These are phyloP conservation scores for Oehlia diaphana DNA, from an alignment of 192 early-diverging fungal genomes.

Conservation along the genomic window DNA sequence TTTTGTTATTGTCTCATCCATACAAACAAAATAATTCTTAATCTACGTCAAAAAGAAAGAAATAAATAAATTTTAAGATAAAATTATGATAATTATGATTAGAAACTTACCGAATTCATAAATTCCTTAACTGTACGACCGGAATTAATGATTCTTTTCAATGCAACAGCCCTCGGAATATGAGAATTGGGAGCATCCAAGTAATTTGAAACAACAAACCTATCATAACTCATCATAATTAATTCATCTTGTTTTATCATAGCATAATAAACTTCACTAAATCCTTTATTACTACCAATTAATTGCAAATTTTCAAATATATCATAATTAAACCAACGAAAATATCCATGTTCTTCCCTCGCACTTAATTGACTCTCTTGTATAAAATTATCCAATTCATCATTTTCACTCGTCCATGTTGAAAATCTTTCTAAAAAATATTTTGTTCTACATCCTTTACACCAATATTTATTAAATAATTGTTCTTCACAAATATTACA, in stretches of 20 bases:
- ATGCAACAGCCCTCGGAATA: not conserved
- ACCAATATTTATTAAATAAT: not conserved
- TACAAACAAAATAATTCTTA: not conserved
- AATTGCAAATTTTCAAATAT: not conserved
- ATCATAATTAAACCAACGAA: not conserved
- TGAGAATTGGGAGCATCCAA: not conserved
- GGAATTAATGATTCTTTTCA: not conserved
- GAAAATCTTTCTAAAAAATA: not conserved
- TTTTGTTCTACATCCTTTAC: not conserved
- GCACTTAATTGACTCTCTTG: conserved; percentile 8
- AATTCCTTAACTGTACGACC: not conserved
- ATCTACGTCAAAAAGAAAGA: not conserved
- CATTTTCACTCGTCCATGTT: conserved; percentile 10
- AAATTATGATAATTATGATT: not conserved
- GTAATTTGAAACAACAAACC: not conserved
- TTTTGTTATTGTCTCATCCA: not conserved
- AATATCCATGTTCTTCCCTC: not conserved
- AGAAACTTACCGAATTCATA: not conserved
- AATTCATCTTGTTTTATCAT: not conserved
- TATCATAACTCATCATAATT: not conserved
- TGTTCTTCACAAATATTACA: not conserved
- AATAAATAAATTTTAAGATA: not conserved
- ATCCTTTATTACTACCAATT: not conserved
- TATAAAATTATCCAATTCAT: not conserved
- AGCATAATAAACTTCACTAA: conserved; percentile 1